Base-by-base conservation (phyloP, 228 moss, liverwort and hornwort genomes). In the Sphagnum magellanicum region DNA sequence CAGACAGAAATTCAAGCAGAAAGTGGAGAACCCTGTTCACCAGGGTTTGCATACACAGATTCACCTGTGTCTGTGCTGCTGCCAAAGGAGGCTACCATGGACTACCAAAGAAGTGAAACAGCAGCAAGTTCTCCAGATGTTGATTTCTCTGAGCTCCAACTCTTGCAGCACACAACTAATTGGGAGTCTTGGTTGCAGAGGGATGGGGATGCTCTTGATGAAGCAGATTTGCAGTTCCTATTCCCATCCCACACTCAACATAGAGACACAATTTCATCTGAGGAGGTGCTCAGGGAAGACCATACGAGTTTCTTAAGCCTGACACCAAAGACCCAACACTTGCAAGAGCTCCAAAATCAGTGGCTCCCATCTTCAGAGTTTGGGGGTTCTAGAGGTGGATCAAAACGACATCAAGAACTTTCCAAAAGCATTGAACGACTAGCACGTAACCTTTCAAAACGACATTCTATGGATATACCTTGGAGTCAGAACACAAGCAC, bases 161-260 rank as follows among this genome's bases (percentile, higher is more conserved):
- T 67, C 63, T 86, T 86, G 51, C 82, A 70, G 59, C 82, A 83
- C 73, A 81, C 82, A 1, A 74, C 79, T 48, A 64, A 74, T 0
- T 72, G 75, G 51, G 12, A 55, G 12, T 80, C 81, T 16, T 83
- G 87, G 83, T 70, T 87, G 3, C 55, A 8, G 12, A 80, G 58
- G 16, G 80, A 70, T 49, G 72, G 80, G 10, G 82, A 79, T 10
- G 69, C 75, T 9, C 7, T 83, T 66, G 87, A 87, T 70, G 72
- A 71, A 65, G 74, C 74, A 16, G 87, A 87, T 68, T 48, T 87
- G 66, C 60, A 81, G 50, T 87, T 82, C 17, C 82, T 86, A 48
- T 72, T 81, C 0, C 74, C 81, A 6, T n/a, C 59, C 0, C 72
- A 81, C 55, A 48, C 48, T 48, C 72, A 65, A 57, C 72, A 69